These are phyloP conservation scores for Azolla pinnata DNA, from an alignment of 75 land plant genomes.

Conservation along the genomic window DNA sequence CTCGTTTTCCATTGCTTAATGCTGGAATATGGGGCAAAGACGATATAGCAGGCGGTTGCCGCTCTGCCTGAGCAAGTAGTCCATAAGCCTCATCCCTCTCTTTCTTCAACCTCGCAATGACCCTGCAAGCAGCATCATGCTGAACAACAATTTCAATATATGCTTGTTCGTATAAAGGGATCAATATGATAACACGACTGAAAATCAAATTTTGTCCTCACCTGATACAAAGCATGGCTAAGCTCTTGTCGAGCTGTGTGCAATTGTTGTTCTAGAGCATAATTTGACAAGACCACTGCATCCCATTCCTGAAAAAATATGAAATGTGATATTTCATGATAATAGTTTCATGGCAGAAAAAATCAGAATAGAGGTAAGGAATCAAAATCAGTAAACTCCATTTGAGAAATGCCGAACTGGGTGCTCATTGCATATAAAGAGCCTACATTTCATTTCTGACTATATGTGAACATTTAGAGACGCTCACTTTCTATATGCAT, in stretches of 20 bases:
- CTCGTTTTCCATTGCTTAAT: slow-evolving; percentile 88
- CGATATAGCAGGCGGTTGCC: slow-evolving; percentile 54
- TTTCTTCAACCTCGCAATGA: slow-evolving; percentile 90
- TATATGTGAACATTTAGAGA: too few species aligned
- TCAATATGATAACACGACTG: too few species aligned
- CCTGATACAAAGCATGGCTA: slow-evolving; percentile 98
- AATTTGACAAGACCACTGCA: slow-evolving; percentile 88
- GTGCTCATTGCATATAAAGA: too few species aligned
- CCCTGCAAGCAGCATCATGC: slow-evolving; percentile 99
- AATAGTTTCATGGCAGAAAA: neutral
- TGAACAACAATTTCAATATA: slow-evolving; percentile 11
- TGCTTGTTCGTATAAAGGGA: neutral
- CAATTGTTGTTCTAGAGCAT: slow-evolving; percentile 87
- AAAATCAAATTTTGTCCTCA: too few species aligned
- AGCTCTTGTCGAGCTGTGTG: slow-evolving; percentile 97
- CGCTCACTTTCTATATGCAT: too few species aligned
- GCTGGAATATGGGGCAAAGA: slow-evolving; percentile 26
- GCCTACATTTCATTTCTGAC: too few species aligned
- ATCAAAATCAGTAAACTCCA: neutral
- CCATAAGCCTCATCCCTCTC: slow-evolving; percentile 95
- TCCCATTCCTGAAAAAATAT: slow-evolving; percentile 85
- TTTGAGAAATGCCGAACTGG: too few species aligned
- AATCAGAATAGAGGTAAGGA: neutral
- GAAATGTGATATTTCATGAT: too few species aligned
- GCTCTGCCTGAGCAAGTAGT: slow-evolving; percentile 61